phyloP scores from a whole-genome alignment of 352 stramenopile species.

The Phytophthora fragariae region DNA sequence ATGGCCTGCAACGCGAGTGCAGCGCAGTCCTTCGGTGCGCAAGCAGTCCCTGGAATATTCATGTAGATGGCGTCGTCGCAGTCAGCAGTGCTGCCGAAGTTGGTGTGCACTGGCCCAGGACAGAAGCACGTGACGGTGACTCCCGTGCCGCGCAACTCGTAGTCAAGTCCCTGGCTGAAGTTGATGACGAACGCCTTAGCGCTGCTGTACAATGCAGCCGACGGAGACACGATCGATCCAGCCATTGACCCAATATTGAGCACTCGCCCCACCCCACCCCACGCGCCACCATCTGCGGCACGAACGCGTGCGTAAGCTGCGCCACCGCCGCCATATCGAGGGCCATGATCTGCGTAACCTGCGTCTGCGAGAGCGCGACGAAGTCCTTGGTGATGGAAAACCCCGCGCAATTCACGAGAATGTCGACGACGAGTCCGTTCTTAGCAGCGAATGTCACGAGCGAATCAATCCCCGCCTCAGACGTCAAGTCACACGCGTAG shows the following conservation, averaged over 20 bases:
- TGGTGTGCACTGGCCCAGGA: slow-evolving; percentile 68
- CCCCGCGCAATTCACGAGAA: slow-evolving; percentile 82
- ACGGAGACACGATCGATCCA: slow-evolving; percentile 55
- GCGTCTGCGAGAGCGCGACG: slow-evolving; percentile 32
- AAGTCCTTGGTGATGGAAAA: slow-evolving; percentile 52
- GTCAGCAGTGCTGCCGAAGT: slow-evolving; percentile 56
- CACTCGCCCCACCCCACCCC: slow-evolving; percentile 71
- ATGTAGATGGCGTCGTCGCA: slow-evolving; percentile 58
- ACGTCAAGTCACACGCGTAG: slow-evolving; percentile 58
- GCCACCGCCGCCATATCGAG: slow-evolving; percentile 65
- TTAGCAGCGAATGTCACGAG: slow-evolving; percentile 48
- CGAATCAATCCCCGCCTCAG: slow-evolving; percentile 39
- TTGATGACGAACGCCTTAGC: slow-evolving; percentile 74
- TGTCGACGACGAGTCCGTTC: slow-evolving; percentile 67
- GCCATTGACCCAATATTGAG: slow-evolving; percentile 81
- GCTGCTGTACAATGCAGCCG: slow-evolving; percentile 69
- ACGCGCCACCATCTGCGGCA: slow-evolving; percentile 74
- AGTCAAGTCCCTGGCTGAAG: slow-evolving; percentile 76
- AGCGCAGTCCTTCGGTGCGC: slow-evolving; percentile 53
- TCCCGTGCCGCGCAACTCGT: slow-evolving; percentile 67
- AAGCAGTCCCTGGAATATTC: slow-evolving; percentile 43
- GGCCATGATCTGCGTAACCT: slow-evolving; percentile 63
- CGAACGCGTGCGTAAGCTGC: slow-evolving; percentile 61
- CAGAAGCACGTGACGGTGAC: slow-evolving; percentile 77
- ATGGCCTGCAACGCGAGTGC: slow-evolving; percentile 61